A percentile compares a stretch with the other conserved stretches of the same genome.
Conservation (phyloP, 106 monocot species). For the Dendrobium nobile region DNA sequence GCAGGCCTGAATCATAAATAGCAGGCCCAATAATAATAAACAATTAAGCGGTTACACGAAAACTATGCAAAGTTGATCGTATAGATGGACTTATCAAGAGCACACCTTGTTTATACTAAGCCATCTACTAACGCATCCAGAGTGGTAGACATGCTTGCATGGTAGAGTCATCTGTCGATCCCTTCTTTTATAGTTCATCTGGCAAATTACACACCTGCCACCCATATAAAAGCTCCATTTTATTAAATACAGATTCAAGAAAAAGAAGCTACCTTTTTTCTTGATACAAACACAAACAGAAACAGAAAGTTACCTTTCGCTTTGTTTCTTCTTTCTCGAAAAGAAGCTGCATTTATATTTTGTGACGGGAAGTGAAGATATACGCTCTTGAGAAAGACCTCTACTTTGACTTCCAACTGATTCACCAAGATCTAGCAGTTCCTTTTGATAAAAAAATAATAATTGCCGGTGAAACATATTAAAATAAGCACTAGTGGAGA, state of each 20-base stretch:
- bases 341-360: conserved; percentile 93
- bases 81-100: no score
- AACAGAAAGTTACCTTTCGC: conserved; percentile 55
- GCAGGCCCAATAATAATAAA: background rate
- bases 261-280: no score
- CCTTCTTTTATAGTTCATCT: conserved; percentile 96
- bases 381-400: conserved; percentile 76
- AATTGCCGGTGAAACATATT: background rate
- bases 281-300: background rate
- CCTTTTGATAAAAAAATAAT: conserved; percentile 32
- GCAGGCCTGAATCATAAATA: conserved; percentile 42
- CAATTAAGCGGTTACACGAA: background rate
- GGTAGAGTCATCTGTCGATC: conserved; percentile 86
- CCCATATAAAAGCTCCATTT: background rate
- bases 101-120: conserved; percentile 82
- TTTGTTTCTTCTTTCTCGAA: conserved; percentile 56
- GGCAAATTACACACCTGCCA: conserved; percentile 88
- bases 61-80: background rate
- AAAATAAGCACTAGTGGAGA: background rate
- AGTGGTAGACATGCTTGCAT: conserved; percentile 91
- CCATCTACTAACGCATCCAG: conserved; percentile 71
- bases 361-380: conserved; percentile 74
- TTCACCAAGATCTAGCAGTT: conserved; percentile 97
- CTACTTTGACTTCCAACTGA: conserved; percentile 86
- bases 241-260: no score